phyloP scores from a whole-genome alignment of 352 stramenopile species.

The Globisporangium ultimum region DNA sequence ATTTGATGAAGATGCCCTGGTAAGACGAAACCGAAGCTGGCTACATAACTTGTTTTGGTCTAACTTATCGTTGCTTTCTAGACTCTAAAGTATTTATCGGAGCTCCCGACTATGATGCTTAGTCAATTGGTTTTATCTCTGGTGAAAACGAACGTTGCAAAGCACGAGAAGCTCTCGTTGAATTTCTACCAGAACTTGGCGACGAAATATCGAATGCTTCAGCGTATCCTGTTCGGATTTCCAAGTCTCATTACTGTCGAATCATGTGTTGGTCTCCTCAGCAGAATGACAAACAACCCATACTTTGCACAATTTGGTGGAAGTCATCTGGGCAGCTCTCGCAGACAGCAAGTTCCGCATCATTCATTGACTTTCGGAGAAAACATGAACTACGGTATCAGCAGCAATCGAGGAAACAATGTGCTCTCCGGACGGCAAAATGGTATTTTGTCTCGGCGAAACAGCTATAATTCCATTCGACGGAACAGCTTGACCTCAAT shows the following conservation, averaged over 20 bases:
- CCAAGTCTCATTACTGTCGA: conserved; percentile 67
- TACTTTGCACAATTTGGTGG: conserved; percentile 59
- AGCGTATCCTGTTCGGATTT: conserved; percentile 77
- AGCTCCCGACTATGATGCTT: conserved; percentile 76
- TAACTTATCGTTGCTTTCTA: conserved; percentile 16
- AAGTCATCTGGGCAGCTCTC: conserved; percentile 26
- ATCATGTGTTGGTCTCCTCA: conserved; percentile 68
- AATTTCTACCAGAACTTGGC: conserved; percentile 66
- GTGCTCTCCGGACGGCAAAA: conserved; percentile 20
- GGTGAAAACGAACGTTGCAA: conserved; percentile 60
- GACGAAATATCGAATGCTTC: conserved; percentile 72
- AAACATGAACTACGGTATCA: conserved; percentile 42
- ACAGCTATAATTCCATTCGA: conserved; percentile 18
- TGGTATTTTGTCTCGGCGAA: conserved; percentile 22
- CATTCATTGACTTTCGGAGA: conserved; percentile 61
- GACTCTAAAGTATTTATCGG: conserved; percentile 56
- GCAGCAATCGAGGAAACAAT: conserved; percentile 20
- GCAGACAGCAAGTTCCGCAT: conserved; percentile 39
- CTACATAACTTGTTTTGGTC: background rate
- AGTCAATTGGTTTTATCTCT: conserved; percentile 69
- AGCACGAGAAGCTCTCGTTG: conserved; percentile 59
- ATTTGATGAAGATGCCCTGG: conserved; percentile 66
- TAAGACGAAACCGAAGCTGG: conserved; percentile 16
- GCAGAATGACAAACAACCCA: conserved; percentile 70
- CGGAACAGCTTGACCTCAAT: conserved; percentile 29